These are phyloP conservation scores for Alternaria tenuissima DNA, from an alignment of 2,329 filamentous ascomycete species.

Conservation along the genomic window DNA sequence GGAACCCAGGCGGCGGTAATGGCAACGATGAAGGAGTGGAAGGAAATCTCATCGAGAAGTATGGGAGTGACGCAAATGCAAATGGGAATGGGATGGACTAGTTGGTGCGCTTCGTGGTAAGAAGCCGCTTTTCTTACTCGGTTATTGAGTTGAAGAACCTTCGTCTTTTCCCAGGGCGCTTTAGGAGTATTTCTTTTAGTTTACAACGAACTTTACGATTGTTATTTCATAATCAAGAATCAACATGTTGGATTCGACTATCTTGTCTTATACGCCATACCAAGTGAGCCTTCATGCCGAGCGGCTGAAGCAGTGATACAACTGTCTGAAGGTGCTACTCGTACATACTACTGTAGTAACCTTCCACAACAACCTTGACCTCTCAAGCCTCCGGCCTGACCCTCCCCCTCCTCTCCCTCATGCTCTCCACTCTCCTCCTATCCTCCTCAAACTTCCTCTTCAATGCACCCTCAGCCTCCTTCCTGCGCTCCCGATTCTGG, in stretches of 20 bases:
- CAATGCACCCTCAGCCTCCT: slow-evolving; percentile 74
- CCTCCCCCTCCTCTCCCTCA: slow-evolving; percentile 68
- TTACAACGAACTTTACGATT: not conserved
- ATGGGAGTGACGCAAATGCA: not conserved
- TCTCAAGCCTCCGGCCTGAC: slow-evolving; percentile 38
- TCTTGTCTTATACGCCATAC: not conserved
- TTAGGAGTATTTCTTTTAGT: not conserved
- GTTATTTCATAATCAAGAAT: not conserved
- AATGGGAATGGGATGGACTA: not conserved
- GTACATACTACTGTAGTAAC: too few relatives aligned
- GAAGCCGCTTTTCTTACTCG: not conserved
- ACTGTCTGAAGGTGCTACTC: not conserved
- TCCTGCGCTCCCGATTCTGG: slow-evolving; percentile 80
- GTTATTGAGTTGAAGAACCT: not conserved
- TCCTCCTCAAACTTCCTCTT: slow-evolving; percentile 79
- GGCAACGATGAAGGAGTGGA: not conserved
- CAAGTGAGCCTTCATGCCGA: not conserved
- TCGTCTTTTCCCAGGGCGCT: not conserved
- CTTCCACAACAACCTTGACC: too few relatives aligned
- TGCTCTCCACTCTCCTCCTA: slow-evolving; percentile 72
- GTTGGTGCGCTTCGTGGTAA: not conserved
- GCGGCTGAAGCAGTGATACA: too few relatives aligned
- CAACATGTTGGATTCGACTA: not conserved
- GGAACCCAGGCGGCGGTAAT: slow-evolving; percentile 1
- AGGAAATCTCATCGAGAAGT: too few relatives aligned